These are phyloP conservation scores for Penicillium nordicum DNA, from an alignment of 2,329 filamentous ascomycete species.

Conservation along the genomic window DNA sequence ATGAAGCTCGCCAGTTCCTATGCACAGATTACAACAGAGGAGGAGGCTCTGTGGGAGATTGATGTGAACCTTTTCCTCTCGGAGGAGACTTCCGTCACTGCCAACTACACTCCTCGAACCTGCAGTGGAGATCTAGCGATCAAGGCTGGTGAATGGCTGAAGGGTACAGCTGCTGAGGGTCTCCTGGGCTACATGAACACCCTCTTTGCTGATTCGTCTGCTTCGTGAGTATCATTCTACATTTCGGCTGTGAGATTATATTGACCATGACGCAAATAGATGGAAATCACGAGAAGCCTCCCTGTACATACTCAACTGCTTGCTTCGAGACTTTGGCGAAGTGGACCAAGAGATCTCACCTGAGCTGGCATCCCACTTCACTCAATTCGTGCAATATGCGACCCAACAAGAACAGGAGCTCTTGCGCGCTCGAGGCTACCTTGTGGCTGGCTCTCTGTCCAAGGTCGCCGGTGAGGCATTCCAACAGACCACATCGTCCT, in stretches of 20 bases:
- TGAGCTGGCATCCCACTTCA: conserved; percentile 68
- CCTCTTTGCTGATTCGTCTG: conserved; percentile 57
- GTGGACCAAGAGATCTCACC: conserved; percentile 67
- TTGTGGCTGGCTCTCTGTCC: conserved; percentile 77
- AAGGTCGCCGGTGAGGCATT: conserved; percentile 61
- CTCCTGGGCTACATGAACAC: conserved; percentile 72
- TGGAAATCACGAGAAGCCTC: conserved; percentile 74
- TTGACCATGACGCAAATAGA: conserved; percentile 32
- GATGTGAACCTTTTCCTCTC: conserved; percentile 94
- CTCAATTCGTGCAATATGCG: conserved; percentile 75
- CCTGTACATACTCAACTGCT: conserved; percentile 79
- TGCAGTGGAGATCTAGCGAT: conserved; percentile 89
- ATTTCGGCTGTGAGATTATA: not conserved
- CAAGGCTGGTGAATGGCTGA: conserved; percentile 88
- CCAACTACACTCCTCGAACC: conserved; percentile 92
- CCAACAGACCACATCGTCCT: conserved; percentile 37
- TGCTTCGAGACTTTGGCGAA: conserved; percentile 79
- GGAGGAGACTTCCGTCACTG: conserved; percentile 89
- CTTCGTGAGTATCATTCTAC: conserved; percentile 30
- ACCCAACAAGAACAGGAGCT: conserved; percentile 70
- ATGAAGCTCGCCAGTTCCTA: conserved; percentile 83
- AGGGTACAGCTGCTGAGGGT: conserved; percentile 70
- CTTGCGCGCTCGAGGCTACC: conserved; percentile 78
- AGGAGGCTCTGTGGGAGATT: conserved; percentile 93
- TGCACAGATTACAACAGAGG: conserved; percentile 85